phyloP scores from a whole-genome alignment of 179 eudicot genomes.

The Heliamphora pulchella region DNA sequence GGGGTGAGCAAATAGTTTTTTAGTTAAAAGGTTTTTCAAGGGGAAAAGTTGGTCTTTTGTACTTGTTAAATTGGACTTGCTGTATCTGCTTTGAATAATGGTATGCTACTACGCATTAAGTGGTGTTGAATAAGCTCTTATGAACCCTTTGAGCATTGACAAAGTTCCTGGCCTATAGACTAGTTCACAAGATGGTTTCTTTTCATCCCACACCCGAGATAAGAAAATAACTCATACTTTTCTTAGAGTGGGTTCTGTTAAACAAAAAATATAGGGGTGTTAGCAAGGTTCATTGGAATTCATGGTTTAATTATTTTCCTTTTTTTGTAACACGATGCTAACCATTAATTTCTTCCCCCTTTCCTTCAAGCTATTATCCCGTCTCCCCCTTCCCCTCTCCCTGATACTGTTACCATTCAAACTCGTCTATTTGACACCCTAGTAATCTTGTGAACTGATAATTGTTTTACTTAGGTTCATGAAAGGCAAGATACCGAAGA shows the following conservation, averaged over 20 bases:
- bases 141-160: too few species aligned
- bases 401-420: neutral
- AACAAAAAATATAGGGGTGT: neutral
- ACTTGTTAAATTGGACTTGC: neutral
- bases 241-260: neutral
- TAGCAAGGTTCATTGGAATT: neutral
- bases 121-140: neutral
- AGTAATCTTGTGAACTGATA: conserved; percentile 7
- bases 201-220: neutral
- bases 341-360: neutral
- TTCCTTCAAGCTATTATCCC: neutral
- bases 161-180: neutral
- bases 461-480: conserved; percentile 46
- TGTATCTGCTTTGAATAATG: neutral
- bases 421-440: neutral
- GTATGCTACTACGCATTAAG: neutral
- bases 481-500: conserved; percentile 53
- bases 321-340: neutral
- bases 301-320: neutral
- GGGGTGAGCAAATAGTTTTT: neutral
- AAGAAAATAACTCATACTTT: neutral
- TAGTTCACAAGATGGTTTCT: neutral
- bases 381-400: neutral
- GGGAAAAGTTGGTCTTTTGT: neutral
- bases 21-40: neutral